A percentile compares a stretch with the other conserved stretches of the same genome.
These are phyloP conservation scores for Ceratocystis harringtonii DNA, from an alignment of 2,329 filamentous ascomycete species.

Conservation along the genomic window DNA sequence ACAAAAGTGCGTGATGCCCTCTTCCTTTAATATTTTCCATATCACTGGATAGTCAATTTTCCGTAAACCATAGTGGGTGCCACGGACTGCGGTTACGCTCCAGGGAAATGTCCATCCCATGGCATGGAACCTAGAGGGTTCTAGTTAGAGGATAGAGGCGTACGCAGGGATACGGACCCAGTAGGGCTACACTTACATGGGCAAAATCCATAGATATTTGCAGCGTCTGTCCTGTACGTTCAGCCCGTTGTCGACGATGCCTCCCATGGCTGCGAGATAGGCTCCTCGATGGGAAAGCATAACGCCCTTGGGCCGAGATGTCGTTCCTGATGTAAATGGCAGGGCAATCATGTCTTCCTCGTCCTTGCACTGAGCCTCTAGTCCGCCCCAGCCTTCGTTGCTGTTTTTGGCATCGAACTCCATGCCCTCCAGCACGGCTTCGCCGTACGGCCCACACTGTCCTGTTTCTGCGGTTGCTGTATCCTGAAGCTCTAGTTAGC, in stretches of 20 bases:
- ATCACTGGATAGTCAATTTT: conserved; percentile 93
- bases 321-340: conserved; percentile 89
- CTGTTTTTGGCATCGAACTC: conserved; percentile 53
- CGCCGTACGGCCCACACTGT: conserved; percentile 65
- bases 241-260: conserved; percentile 76
- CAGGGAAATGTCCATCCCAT: conserved; percentile 80
- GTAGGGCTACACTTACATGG: conserved; percentile 54
- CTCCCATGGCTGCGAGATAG: conserved; percentile 72
- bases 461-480: conserved; percentile 63
- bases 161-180: not conserved
- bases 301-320: conserved; percentile 80
- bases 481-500: conserved; percentile 36
- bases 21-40: conserved; percentile 74
- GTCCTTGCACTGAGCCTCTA: conserved; percentile 53
- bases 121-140: conserved; percentile 41
- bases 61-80: conserved; percentile 86
- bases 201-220: conserved; percentile 80
- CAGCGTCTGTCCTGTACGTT: conserved; percentile 56
- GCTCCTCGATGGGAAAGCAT: conserved; percentile 78
- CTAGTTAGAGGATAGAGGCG: not conserved
- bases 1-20: conserved; percentile 86
- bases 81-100: conserved; percentile 81
- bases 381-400: conserved; percentile 56
- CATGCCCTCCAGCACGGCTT: conserved; percentile 68
- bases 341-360: conserved; percentile 76